Percentiles rank a stretch among this genome's conserved stretches.
These are phyloP conservation scores for Colletotrichum musicola DNA, from an alignment of 2,329 filamentous ascomycete genomes.

Conservation along the genomic window DNA sequence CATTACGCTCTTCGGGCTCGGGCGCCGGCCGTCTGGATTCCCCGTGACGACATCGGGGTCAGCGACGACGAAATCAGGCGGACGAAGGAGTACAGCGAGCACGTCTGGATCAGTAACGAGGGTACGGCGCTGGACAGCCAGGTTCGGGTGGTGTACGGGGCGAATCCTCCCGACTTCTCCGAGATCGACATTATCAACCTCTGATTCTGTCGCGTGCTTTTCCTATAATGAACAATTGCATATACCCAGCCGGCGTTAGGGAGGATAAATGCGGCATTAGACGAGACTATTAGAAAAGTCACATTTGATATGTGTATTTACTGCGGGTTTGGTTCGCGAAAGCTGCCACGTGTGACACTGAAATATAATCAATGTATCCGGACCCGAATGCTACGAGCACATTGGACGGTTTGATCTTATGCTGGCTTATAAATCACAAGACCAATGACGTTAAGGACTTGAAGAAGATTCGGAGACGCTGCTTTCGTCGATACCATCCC, in stretches of 20 bases:
- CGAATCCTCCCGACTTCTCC: conserved; percentile 89
- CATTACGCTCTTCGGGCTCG: conserved; percentile 88
- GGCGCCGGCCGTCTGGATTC: conserved; percentile 93
- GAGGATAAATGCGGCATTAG: conserved; percentile 16
- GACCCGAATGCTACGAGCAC: not conserved
- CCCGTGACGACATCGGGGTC: conserved; percentile 88
- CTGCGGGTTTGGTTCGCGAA: not conserved
- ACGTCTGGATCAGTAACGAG: conserved; percentile 95
- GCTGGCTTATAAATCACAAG: conserved; percentile 35
- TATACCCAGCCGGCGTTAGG: conserved; percentile 37
- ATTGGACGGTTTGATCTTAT: not conserved
- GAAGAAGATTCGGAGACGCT: conserved; percentile 20
- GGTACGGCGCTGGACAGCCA: conserved; percentile 89
- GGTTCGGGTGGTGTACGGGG: conserved; percentile 84
- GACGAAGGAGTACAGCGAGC: conserved; percentile 80
- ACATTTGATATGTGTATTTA: not conserved
- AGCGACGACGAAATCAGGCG: conserved; percentile 90
- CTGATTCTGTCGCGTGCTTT: conserved; percentile 50
- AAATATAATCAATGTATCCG: not conserved
- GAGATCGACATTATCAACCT: conserved; percentile 88
- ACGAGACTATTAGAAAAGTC: conserved; percentile 8
- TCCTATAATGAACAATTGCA: conserved; percentile 27
- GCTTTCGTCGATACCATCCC: not conserved
- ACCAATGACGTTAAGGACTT: conserved; percentile 30
- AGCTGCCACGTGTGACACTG: too few relatives aligned